Base-by-base conservation (phyloP, 108 stramenopile genomes). In the Cylindrotheca closterium region DNA sequence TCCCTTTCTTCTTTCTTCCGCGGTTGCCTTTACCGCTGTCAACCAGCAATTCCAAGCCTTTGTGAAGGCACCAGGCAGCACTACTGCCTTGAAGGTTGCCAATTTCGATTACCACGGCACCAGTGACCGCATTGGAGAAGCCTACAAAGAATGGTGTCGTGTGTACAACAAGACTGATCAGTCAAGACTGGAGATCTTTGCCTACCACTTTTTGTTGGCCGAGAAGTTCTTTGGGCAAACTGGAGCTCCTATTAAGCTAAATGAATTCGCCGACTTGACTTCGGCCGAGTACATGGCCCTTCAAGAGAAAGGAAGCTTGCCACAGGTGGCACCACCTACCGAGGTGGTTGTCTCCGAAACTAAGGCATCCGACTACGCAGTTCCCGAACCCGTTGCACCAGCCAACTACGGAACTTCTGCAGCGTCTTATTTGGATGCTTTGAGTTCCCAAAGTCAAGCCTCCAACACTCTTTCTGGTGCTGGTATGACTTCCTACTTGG, bases 71-170 rank as follows among this genome's bases (percentile, higher is more conserved):
- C 37, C 7, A 15, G n/a, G n/a, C n/a, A n/a, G n/a, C n/a, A n/a
- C n/a, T n/a, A 42, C 37, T 7, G 7, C 37, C 7, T 15, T 42
- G 10, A 42, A 42, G 37, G 37, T 42, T 42, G 37, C 37, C 37
- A 15, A 15, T 42, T 42, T 10, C 15, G 37, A 42, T 42, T 42
- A 42, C 15, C 37, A 42, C 37, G 37, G 37, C 7, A 10, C 7
- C 37, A 42, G 15, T 42, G 10, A 15, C 37, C 7, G 37, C 7
- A 42, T 42, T 15, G 37, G 15, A 15, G 37, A 59, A 24, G 58
- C 67, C n/a, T 68, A 68, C 46, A 29, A 29, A 24, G 58, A 49
- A n/a, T 68, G 67, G 67, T 68, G 67, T 52, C 33, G 25, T 37
- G 32, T 2, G 2, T 47, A 59, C 34, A 28, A 51, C 31, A 68